phyloP scores from a whole-genome alignment of 495 filamentous ascomycete genomes.

The Penicillium parvum region DNA sequence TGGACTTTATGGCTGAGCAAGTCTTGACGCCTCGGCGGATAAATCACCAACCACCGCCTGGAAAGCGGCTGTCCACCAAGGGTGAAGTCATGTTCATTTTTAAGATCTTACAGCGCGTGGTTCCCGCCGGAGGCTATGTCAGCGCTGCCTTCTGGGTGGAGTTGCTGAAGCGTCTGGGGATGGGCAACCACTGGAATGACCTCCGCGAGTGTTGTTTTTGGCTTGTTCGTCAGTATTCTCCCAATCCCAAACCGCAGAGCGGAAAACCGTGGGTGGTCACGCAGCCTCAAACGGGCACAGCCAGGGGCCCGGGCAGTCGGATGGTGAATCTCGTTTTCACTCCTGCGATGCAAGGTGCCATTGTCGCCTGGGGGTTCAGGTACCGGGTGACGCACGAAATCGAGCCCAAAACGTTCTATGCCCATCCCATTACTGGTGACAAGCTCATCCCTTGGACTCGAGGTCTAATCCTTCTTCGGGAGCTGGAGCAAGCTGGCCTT shows the following conservation, averaged over 20 bases:
- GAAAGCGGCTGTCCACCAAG: slow-evolving; percentile 9
- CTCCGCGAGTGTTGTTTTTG: slow-evolving; percentile 39
- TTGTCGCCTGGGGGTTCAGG: slow-evolving; percentile 59
- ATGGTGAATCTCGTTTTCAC: slow-evolving; percentile 44
- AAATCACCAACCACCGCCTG: slow-evolving; percentile 21
- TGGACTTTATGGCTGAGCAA: slow-evolving; percentile 34
- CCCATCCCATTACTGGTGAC: slow-evolving; percentile 7
- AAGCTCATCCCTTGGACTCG: slow-evolving; percentile 41
- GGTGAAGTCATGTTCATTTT: slow-evolving; percentile 34
- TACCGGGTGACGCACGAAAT: slow-evolving; percentile 24
- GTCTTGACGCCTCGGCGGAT: slow-evolving; percentile 30
- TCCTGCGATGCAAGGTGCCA: slow-evolving; percentile 43
- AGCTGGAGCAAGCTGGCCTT: slow-evolving; percentile 45
- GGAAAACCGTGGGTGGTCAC: not conserved
- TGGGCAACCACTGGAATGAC: slow-evolving; percentile 32
- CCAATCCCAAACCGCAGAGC: not conserved
- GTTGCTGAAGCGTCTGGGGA: slow-evolving; percentile 39
- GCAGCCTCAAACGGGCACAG: not conserved
- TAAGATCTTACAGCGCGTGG: slow-evolving; percentile 32
- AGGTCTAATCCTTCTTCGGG: slow-evolving; percentile 48
- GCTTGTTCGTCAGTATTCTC: slow-evolving; percentile 39
- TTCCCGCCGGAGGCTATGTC: slow-evolving; percentile 28
- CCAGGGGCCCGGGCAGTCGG: slow-evolving; percentile 7
- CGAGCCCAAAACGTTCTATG: slow-evolving; percentile 7
- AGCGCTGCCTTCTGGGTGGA: slow-evolving; percentile 37